Evolutionary conservation across 768 basidiomycete species (phyloP), one percentile per base, ranked within the genome.

Genomic region (Coprinellus micaceus): DNA sequence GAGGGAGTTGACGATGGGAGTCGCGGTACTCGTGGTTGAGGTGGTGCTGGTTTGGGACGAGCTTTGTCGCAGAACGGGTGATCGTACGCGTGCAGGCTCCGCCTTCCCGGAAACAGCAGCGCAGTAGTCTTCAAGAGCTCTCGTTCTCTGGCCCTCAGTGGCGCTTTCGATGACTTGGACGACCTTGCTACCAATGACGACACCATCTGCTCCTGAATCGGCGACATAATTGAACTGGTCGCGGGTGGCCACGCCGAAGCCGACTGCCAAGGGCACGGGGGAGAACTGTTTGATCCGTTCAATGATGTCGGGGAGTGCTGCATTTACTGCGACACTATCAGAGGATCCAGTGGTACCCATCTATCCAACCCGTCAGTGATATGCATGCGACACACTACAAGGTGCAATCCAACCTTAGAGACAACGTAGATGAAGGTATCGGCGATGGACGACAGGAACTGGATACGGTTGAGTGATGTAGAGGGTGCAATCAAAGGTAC

Each of bases 341-440:
- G 91, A 90, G 7, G 96, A 97, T 28, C 97, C 97, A 1, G 97
- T 99, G 1, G 93, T 97, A 13, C 97, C 97, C 97, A 99, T 99
- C 92, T 72, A 55, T 17, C 49, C 56, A 51, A 51, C 43, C 30
- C 17, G 33, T 21, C 19, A 37, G 11, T n/a, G 3, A 51, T 24
- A 52, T 56, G 61, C 49, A 57, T 48, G 19, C 25, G 36, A 26
- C 66, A 33, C 61, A 52, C 48, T 12, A 3, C 24, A 29, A 19
- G 47, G 22, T 39, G n/a, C 22, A 29, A 21, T 61, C 72, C 37
- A 63, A 90, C 94, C 78, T 93, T 96, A 47, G 95, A 97, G n/a
- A 98, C 95, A 46, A 99, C 85, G 69, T 99, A 99, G 60, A 99
- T 93, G 78, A 99, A 98, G 2, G 88, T 86, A 70, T 99, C 97